Percentiles rank a stretch among this genome's conserved stretches.
phyloP scores from a whole-genome alignment of 306 rosid genomes.

The Sindora glabra region DNA sequence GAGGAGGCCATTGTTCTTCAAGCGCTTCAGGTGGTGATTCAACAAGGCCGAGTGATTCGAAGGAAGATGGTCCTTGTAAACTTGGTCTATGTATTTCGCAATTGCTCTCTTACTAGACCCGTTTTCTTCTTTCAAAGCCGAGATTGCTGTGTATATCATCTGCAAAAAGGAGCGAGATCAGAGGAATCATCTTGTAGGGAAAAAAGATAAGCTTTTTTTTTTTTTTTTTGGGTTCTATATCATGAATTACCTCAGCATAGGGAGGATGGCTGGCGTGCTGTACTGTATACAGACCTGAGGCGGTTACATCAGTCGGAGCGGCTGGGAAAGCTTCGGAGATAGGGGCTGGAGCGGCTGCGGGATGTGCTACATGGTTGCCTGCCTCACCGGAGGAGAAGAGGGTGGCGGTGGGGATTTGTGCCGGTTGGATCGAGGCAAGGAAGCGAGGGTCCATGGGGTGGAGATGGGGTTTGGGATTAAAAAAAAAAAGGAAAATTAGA shows the following conservation, averaged over 20 bases:
- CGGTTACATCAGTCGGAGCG: background rate
- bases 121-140: slow-evolving; percentile 57
- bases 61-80: slow-evolving; percentile 48
- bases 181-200: background rate
- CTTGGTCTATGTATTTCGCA: slow-evolving; percentile 63
- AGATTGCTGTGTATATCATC: slow-evolving; percentile 73
- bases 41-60: slow-evolving; percentile 45
- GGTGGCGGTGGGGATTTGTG: slow-evolving; percentile 8
- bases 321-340: too few relatives aligned
- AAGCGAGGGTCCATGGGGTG: slow-evolving; percentile 51
- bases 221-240: too few relatives aligned
- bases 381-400: background rate
- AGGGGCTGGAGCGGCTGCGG: background rate
- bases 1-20: slow-evolving; percentile 52
- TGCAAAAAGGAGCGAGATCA: background rate
- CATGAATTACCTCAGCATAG: slow-evolving; percentile 49
- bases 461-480: slow-evolving; percentile 29
- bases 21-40: slow-evolving; percentile 63
- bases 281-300: background rate
- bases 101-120: slow-evolving; percentile 86
- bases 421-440: background rate
- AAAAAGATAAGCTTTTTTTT: background rate
- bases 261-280: slow-evolving; percentile 64
- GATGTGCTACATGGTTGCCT: slow-evolving; percentile 16
- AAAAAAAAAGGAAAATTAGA: slow-evolving; percentile 14